These are phyloP conservation scores for Citrullus colocynthis DNA, from an alignment of 306 rosid species.

Conservation along the genomic window DNA sequence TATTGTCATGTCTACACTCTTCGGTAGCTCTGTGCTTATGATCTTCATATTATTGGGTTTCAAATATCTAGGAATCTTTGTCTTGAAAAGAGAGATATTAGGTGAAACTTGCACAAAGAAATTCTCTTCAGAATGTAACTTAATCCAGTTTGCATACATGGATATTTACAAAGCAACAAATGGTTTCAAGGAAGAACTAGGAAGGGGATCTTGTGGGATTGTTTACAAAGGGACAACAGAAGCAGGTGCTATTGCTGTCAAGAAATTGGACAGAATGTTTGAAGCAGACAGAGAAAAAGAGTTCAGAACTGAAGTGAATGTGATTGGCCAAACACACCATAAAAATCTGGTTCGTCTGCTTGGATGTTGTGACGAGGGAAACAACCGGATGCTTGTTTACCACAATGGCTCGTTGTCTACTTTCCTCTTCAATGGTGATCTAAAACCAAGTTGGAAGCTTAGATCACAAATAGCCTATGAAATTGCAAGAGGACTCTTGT, in stretches of 20 bases:
- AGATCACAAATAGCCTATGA: slow-evolving; percentile 16
- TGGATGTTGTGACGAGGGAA: slow-evolving; percentile 27
- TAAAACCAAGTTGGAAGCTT: slow-evolving; percentile 21
- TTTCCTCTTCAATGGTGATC: slow-evolving; percentile 13
- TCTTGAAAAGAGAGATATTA: not conserved
- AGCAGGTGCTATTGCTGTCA: slow-evolving; percentile 13
- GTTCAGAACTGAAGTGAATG: slow-evolving; percentile 16
- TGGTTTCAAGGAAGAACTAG: slow-evolving; percentile 23
- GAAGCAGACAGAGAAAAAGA: slow-evolving; percentile 16
- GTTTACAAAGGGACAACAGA: slow-evolving; percentile 1
- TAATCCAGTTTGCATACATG: slow-evolving; percentile 8
- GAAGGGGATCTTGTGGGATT: slow-evolving; percentile 25
- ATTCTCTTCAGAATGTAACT: not conserved
- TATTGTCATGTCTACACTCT: not conserved
- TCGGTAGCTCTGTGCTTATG: not conserved
- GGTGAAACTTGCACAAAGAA: not conserved
- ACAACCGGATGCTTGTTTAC: slow-evolving; percentile 20
- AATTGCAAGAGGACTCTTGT: not conserved
- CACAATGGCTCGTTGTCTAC: slow-evolving; percentile 23
- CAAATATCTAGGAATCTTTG: not conserved
- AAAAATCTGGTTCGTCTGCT: slow-evolving; percentile 20
- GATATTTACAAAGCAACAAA: slow-evolving; percentile 15
- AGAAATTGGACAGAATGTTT: slow-evolving; percentile 13
- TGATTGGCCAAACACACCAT: slow-evolving; percentile 20
- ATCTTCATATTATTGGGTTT: not conserved